Percentiles rank a stretch among this genome's conserved stretches.
Evolutionary conservation across 176 grass and related monocot genomes (phyloP).

Genomic region (Puccinellia tenuiflora): DNA sequence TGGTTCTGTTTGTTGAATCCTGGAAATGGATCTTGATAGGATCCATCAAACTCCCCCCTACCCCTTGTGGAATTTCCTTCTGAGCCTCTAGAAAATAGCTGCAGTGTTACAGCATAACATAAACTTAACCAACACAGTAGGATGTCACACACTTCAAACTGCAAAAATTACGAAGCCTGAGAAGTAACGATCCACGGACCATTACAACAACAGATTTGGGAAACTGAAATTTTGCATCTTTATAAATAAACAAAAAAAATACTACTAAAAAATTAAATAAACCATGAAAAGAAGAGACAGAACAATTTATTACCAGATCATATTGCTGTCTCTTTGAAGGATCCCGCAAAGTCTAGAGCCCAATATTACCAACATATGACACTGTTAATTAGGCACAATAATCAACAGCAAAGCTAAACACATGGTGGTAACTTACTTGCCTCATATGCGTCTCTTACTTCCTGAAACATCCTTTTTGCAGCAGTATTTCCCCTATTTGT

Average conservation of each 20-base stretch:
- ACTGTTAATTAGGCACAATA: slow-evolving; percentile 8
- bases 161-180: not conserved
- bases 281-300: not conserved
- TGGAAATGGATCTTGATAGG: slow-evolving; percentile 70
- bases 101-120: slow-evolving; percentile 21
- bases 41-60: slow-evolving; percentile 39
- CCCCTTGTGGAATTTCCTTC: slow-evolving; percentile 27
- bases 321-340: slow-evolving; percentile 72
- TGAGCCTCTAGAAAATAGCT: slow-evolving; percentile 61
- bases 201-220: not conserved
- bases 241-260: not conserved
- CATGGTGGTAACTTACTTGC: slow-evolving; percentile 42
- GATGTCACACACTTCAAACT: slow-evolving; percentile 12
- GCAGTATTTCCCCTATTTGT: slow-evolving; percentile 65
- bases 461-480: slow-evolving; percentile 85
- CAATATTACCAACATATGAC: slow-evolving; percentile 30
- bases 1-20: slow-evolving; percentile 46
- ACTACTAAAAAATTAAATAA: not conserved
- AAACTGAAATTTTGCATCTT: not conserved
- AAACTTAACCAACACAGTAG: slow-evolving; percentile 6
- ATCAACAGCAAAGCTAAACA: slow-evolving; percentile 19
- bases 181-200: not conserved
- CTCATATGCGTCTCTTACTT: slow-evolving; percentile 96
- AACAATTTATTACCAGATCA: slow-evolving; percentile 63
- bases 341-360: slow-evolving; percentile 72